Evolutionary conservation across 306 rosid species (phyloP), one percentile per base, ranked within the genome.

Genomic region (Quillaja saponaria): DNA sequence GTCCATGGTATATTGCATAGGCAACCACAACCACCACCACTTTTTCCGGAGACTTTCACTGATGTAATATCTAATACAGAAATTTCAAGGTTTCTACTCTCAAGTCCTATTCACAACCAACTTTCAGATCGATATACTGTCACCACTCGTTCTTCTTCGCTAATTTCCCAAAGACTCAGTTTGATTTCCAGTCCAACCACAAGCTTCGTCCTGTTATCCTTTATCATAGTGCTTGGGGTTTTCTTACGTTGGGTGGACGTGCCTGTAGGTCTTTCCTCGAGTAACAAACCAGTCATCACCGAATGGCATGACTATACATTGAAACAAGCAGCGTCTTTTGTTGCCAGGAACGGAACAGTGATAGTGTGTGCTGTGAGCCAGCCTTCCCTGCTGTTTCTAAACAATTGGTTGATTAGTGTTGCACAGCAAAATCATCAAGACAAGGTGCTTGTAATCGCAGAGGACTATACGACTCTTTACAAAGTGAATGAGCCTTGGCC

Each of bases 381-480:
- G 54, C 91, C 99, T 34, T 94, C 89, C 68, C 67, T 94, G 80
- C 96, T 95, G 3, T 94, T 94, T 56, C 82, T 94, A 41, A 89
- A 79, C 73, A 94, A 94, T 62, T 94, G 97, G 97, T 58, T 94
- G 79, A 87, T 87, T n/a, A 89, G 99, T 55, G 71, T 89, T 41
- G 1, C 85, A 1, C 61, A 86, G 80, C 97, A 85, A 35, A 83
- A 77, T 17, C 97, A 87, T 35, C 96, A 94, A 34, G 86, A 87
- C 40, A 89, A 85, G 82, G 97, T 94, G 28, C 95, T 94, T 61
- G 97, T 94, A 34, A 90, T 94, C 21, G 99, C 99, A 10, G 99
- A 94, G 75, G 99, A 94, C 61, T 94, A 89, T 55, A 78, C 81
- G 3, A 83, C 99, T 10, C 91, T 94, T 14, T 47, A 78, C 66